A percentile compares a stretch with the other conserved stretches of the same genome.
phyloP scores from a whole-genome alignment of 805 yeast species.

The Hanseniaspora taiwanica region DNA sequence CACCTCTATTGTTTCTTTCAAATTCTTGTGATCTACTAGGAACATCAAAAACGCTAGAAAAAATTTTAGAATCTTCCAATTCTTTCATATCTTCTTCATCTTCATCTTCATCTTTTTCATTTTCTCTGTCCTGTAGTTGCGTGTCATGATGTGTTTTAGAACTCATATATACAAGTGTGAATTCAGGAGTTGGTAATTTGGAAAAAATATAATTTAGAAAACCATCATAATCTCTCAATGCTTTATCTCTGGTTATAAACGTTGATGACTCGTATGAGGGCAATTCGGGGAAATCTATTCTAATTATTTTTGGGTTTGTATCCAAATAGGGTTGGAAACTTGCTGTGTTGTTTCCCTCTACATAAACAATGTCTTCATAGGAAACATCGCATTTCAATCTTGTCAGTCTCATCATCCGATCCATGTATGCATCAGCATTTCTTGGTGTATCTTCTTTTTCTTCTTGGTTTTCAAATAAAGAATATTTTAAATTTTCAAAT shows the following conservation, averaged over 20 bases:
- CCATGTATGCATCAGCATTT: no score
- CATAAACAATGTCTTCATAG: constrained; percentile 8
- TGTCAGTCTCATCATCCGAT: constrained; percentile 11
- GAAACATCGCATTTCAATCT: constrained; percentile 15
- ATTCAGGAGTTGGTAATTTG: constrained; percentile 62
- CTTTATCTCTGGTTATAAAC: constrained; percentile 16
- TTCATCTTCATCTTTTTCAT: constrained; percentile 10
- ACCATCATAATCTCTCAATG: constrained; percentile 31
- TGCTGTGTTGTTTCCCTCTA: constrained; percentile 27
- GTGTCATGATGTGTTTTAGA: no score
- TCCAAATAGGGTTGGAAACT: constrained; percentile 49
- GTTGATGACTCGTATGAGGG: constrained; percentile 21
- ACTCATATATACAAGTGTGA: constrained; percentile 46
- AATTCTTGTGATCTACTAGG: not conserved
- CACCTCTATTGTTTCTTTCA: not conserved
- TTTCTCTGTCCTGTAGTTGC: constrained; percentile 14
- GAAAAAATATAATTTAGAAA: constrained; percentile 43
- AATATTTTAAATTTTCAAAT: constrained; percentile 43
- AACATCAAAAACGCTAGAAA: not conserved
- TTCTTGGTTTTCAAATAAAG: no score
- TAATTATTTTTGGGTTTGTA: constrained; percentile 45
- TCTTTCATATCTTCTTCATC: not conserved
- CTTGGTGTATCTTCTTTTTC: no score
- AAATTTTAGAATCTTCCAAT: not conserved
- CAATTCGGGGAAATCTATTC: constrained; percentile 40